Percentiles rank a stretch among this genome's conserved stretches.
Conservation (phyloP, 805 yeast species). For the Isabelozyma gotoi region DNA sequence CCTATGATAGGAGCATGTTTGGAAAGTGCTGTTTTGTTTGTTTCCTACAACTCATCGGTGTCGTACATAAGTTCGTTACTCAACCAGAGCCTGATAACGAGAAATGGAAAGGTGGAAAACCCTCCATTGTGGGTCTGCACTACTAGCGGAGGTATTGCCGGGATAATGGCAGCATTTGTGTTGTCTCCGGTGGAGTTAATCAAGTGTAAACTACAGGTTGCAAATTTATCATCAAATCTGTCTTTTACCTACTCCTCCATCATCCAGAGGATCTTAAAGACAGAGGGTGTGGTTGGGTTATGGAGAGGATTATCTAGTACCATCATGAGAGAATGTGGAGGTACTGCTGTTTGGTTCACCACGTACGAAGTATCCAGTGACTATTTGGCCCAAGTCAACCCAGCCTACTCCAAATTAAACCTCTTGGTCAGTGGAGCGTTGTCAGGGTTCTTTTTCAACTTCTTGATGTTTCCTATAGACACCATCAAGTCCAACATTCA, state of each 20-base stretch:
- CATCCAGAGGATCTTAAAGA: constrained; percentile 37
- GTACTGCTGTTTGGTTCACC: constrained; percentile 94
- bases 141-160: constrained; percentile 77
- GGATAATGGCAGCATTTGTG: constrained; percentile 77
- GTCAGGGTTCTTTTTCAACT: constrained; percentile 83
- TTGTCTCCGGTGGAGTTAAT: constrained; percentile 90
- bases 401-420: constrained; percentile 30
- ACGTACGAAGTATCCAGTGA: constrained; percentile 63
- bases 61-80: not conserved
- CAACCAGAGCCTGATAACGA: not conserved
- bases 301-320: constrained; percentile 91
- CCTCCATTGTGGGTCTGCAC: constrained; percentile 45
- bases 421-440: constrained; percentile 75
- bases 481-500: constrained; percentile 88
- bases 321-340: constrained; percentile 77
- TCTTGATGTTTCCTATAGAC: constrained; percentile 84
- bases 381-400: constrained; percentile 26
- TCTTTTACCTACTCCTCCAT: constrained; percentile 24
- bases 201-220: constrained; percentile 85
- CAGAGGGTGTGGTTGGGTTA: constrained; percentile 66
- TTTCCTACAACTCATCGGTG: constrained; percentile 49
- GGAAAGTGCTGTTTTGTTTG: constrained; percentile 80
- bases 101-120: constrained; percentile 7
- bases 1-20: constrained; percentile 90
- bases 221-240: constrained; percentile 36